Percentiles rank a stretch among this genome's conserved stretches.
These are phyloP conservation scores for Paraphaeosphaeria minitans DNA, from an alignment of 2,329 filamentous ascomycete species.

Conservation along the genomic window DNA sequence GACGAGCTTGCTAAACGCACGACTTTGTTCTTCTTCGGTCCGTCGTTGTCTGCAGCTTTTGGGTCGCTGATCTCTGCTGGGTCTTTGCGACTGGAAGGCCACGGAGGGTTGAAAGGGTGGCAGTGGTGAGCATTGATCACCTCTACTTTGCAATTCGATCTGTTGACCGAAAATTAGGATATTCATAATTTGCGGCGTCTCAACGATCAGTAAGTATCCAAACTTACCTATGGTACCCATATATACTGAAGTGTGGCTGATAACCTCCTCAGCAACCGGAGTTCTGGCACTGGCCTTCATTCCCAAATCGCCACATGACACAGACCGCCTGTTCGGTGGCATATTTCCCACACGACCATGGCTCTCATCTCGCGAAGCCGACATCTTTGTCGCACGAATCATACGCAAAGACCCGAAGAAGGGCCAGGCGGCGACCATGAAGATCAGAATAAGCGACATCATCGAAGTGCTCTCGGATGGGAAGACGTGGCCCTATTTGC, in stretches of 20 bases:
- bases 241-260: neutral
- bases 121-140: neutral
- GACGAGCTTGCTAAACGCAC: slow-evolving; percentile 7
- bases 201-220: neutral
- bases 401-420: slow-evolving; percentile 11
- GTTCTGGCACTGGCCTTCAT: slow-evolving; percentile 6
- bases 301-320: slow-evolving; percentile 8
- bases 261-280: neutral
- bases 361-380: slow-evolving; percentile 9
- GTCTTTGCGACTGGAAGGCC: neutral
- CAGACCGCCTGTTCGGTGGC: slow-evolving; percentile 8
- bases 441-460: slow-evolving; percentile 8
- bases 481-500: slow-evolving; percentile 9
- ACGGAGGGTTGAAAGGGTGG: neutral
- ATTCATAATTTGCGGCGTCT: neutral
- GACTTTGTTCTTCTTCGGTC: neutral
- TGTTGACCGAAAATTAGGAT: neutral
- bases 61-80: slow-evolving; percentile 8
- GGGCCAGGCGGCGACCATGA: slow-evolving; percentile 5
- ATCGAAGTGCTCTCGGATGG: slow-evolving; percentile 5
- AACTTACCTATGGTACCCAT: neutral
- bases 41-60: neutral
- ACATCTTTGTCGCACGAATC: slow-evolving; percentile 11
- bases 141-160: neutral
- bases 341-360: neutral